Conservation (phyloP, 306 rosid species). For the Castanopsis chinensis region DNA sequence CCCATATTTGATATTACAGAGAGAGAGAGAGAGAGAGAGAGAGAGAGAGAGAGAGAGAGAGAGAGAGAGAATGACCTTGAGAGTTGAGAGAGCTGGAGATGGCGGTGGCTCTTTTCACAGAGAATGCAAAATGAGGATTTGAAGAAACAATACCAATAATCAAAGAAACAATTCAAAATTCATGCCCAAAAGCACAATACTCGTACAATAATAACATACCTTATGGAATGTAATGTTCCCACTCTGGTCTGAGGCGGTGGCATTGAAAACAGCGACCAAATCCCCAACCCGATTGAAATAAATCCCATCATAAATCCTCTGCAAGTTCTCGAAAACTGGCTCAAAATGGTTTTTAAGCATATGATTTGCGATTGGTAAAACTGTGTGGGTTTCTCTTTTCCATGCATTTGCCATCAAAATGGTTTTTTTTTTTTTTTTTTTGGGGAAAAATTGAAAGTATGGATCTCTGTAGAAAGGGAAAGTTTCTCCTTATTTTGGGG, state of each 20-base stretch:
- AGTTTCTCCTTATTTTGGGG: no score
- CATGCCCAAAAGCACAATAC: no score
- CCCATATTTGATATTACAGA: no score
- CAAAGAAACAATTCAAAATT: no score
- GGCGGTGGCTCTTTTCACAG: no score
- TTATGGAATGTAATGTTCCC: conserved; percentile 88
- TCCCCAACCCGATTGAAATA: conserved; percentile 77
- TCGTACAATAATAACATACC: conserved; percentile 30
- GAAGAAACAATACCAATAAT: background rate
- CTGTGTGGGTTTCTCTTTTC: conserved; percentile 60
- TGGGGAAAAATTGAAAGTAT: background rate
- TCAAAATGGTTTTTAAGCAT: background rate
- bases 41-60: no score
- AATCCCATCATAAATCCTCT: conserved; percentile 91
- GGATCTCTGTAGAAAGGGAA: background rate
- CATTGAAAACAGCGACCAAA: conserved; percentile 77
- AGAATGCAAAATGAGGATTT: no score
- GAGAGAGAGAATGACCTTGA: no score
- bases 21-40: background rate
- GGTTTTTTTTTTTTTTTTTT: background rate
- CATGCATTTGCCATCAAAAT: conserved; percentile 87
- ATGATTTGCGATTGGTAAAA: conserved; percentile 53
- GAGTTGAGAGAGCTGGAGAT: no score
- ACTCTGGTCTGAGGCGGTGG: conserved; percentile 73
- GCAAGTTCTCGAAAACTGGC: conserved; percentile 28